Conservation (phyloP, 2,329 filamentous ascomycete genomes). For the Microsporum ferrugineum region DNA sequence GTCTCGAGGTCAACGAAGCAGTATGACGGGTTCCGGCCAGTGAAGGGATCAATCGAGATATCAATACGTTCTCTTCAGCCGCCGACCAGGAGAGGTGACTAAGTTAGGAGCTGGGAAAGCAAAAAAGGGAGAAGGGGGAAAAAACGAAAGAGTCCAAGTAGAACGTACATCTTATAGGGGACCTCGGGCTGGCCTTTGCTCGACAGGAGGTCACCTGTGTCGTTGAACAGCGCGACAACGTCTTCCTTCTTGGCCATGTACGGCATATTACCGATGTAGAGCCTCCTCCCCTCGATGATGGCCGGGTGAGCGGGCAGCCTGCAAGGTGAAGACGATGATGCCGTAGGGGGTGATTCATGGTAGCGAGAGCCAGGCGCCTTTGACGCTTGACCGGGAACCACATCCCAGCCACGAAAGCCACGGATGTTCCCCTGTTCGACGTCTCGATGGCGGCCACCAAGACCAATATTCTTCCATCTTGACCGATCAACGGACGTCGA, state of each 20-base stretch:
- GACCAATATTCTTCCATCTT: neutral
- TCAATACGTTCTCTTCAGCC: constrained; percentile 45
- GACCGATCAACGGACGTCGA: neutral
- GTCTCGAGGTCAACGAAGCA: constrained; percentile 59
- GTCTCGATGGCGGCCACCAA: neutral
- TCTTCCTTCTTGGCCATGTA: constrained; percentile 44
- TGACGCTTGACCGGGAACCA: neutral
- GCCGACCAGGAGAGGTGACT: constrained; percentile 7
- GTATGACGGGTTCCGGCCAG: constrained; percentile 58
- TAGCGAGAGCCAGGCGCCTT: neutral
- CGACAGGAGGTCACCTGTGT: too few relatives aligned
- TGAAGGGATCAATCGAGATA: constrained; percentile 58
- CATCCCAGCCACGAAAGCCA: neutral
- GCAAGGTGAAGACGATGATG: neutral
- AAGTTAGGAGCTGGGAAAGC: constrained; percentile 5
- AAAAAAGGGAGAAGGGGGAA: neutral
- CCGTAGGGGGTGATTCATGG: neutral
- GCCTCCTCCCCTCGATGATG: constrained; percentile 32
- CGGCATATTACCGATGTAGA: constrained; percentile 46
- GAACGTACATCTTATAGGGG: constrained; percentile 25
- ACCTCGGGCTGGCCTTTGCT: constrained; percentile 14
- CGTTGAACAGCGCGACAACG: constrained; percentile 38
- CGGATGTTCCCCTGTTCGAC: neutral
- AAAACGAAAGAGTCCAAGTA: neutral
- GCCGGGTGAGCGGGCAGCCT: constrained; percentile 12